phyloP scores from a whole-genome alignment of 768 basidiomycete species.

The Mycena polygramma region DNA sequence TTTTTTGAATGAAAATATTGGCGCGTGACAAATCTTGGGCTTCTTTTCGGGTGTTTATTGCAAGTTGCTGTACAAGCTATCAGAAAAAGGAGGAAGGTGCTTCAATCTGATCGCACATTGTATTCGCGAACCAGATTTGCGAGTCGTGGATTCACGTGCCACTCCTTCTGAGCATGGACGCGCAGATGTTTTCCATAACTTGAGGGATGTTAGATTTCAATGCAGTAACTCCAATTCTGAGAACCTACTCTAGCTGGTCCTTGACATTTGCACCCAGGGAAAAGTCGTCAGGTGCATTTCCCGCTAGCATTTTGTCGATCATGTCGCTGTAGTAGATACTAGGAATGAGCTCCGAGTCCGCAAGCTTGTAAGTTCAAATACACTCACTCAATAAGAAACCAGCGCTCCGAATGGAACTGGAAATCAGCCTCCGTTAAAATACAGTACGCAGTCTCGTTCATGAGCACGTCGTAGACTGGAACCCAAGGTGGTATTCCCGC shows the following conservation, averaged over 20 bases:
- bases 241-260: not conserved
- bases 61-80: not conserved
- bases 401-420: not conserved
- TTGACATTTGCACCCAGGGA: not conserved
- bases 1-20: not conserved
- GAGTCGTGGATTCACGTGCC: not conserved
- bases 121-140: not conserved
- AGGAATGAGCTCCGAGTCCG: not conserved
- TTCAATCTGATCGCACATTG: not conserved
- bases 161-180: not conserved
- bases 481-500: not conserved
- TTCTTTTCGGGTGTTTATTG: not conserved
- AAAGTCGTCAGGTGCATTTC: not conserved
- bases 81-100: not conserved
- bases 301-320: slow-evolving; percentile 1
- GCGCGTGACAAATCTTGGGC: not conserved
- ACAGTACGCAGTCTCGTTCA: not conserved
- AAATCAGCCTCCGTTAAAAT: not conserved
- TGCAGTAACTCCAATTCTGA: not conserved
- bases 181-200: not conserved
- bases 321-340: not conserved
- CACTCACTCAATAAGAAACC: not conserved
- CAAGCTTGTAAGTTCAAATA: not conserved
- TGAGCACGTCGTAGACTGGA: not conserved
- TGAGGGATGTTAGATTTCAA: not conserved